phyloP scores from a whole-genome alignment of 441 rosid species.

The Pelargonium myrrhifolium region DNA sequence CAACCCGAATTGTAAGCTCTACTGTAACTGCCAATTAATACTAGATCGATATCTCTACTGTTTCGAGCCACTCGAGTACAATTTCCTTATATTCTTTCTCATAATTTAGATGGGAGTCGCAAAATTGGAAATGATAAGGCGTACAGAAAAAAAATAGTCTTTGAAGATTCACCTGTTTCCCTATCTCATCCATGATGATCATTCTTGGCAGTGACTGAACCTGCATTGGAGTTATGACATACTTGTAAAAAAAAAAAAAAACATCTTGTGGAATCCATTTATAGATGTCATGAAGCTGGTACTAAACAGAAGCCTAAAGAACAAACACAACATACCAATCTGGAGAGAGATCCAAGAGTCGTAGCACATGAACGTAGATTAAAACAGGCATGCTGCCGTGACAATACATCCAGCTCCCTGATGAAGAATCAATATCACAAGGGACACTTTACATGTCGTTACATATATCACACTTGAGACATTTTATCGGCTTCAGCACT shows the following conservation, averaged over 20 bases:
- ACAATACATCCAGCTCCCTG: slow-evolving; percentile 92
- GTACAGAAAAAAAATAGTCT: slow-evolving; percentile 5
- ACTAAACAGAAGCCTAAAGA: neutral
- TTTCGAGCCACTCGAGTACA: too few relatives aligned
- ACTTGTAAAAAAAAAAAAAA: slow-evolving; percentile 10
- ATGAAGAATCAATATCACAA: slow-evolving; percentile 18
- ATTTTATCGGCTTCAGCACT: too few relatives aligned
- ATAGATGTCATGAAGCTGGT: neutral
- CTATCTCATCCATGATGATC: slow-evolving; percentile 93
- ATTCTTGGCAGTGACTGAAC: slow-evolving; percentile 96
- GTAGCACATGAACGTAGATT: slow-evolving; percentile 83
- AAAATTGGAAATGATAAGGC: neutral
- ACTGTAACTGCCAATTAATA: too few relatives aligned
- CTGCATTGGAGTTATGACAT: slow-evolving; percentile 38
- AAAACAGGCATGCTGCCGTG: slow-evolving; percentile 73
- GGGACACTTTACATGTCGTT: neutral
- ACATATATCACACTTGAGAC: too few relatives aligned
- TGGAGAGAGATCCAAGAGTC: slow-evolving; percentile 85
- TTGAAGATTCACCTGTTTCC: slow-evolving; percentile 61
- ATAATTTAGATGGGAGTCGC: too few relatives aligned
- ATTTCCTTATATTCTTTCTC: too few relatives aligned
- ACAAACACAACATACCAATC: slow-evolving; percentile 46
- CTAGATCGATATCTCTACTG: too few relatives aligned
- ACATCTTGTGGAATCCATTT: slow-evolving; percentile 8
- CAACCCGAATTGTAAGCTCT: too few relatives aligned